phyloP scores from a whole-genome alignment of 2,329 filamentous ascomycete species.

The Graphilbum fragrans region DNA sequence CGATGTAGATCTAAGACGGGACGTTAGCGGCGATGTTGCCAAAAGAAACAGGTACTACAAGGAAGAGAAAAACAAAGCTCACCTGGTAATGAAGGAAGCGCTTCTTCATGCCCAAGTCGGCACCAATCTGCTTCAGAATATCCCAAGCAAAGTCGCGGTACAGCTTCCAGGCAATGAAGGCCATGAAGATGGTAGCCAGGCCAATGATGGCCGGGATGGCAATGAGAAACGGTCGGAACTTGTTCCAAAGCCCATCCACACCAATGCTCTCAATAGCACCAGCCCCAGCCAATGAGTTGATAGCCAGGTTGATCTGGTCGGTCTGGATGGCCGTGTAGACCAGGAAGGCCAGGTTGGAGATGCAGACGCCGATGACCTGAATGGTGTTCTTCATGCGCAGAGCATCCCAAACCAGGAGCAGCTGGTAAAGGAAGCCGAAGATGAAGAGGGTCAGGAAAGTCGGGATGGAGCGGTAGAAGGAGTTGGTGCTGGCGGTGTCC shows the following conservation, averaged over 20 bases:
- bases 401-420: slow-evolving; percentile 86
- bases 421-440: slow-evolving; percentile 88
- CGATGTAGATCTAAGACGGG: slow-evolving; percentile 73
- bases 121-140: slow-evolving; percentile 98
- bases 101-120: slow-evolving; percentile 92
- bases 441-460: slow-evolving; percentile 95
- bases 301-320: slow-evolving; percentile 73
- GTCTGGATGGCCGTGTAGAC: slow-evolving; percentile 90
- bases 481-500: slow-evolving; percentile 30
- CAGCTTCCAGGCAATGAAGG: slow-evolving; percentile 79
- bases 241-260: slow-evolving; percentile 46
- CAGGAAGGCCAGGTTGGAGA: slow-evolving; percentile 83
- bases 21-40: background rate
- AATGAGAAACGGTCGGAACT: slow-evolving; percentile 65
- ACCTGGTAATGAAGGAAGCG: slow-evolving; percentile 95
- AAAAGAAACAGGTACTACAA: background rate
- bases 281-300: slow-evolving; percentile 43
- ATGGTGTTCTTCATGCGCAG: slow-evolving; percentile 94
- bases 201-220: slow-evolving; percentile 79
- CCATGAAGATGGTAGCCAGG: slow-evolving; percentile 59
- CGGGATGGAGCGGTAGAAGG: slow-evolving; percentile 63
- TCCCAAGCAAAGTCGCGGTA: slow-evolving; percentile 99
- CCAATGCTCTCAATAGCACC: slow-evolving; percentile 14
- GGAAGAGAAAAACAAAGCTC: slow-evolving; percentile 15
- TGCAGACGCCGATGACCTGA: slow-evolving; percentile 88